A percentile compares a stretch with the other conserved stretches of the same genome.
These are phyloP conservation scores for Aspergillus oerlinghausenensis DNA, from an alignment of 2,329 filamentous ascomycete species.

Conservation along the genomic window DNA sequence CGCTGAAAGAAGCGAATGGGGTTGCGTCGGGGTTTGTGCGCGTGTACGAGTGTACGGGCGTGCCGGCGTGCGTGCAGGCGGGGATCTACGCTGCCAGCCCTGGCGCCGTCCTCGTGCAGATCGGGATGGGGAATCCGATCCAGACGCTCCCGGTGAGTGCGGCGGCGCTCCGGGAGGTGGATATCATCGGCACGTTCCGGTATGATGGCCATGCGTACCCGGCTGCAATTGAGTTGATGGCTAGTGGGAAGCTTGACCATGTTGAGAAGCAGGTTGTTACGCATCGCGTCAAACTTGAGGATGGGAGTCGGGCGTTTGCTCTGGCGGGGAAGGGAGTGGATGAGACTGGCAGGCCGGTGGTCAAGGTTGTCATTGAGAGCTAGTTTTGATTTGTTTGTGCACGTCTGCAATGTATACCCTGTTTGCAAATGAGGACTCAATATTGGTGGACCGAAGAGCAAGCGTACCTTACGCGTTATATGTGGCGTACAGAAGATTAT, in stretches of 20 bases:
- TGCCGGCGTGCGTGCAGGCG: slow-evolving; percentile 42
- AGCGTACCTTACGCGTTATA: neutral
- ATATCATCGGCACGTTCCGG: slow-evolving; percentile 54
- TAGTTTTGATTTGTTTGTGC: slow-evolving; percentile 6
- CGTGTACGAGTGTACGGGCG: slow-evolving; percentile 45
- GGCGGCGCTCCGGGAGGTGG: slow-evolving; percentile 53
- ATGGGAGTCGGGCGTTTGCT: slow-evolving; percentile 49
- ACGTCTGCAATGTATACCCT: neutral
- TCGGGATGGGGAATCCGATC: slow-evolving; percentile 54
- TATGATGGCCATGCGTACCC: slow-evolving; percentile 52
- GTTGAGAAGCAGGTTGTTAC: slow-evolving; percentile 51
- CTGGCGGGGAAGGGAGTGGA: slow-evolving; percentile 49
- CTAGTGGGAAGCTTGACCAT: slow-evolving; percentile 45
- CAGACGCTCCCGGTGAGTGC: slow-evolving; percentile 52
- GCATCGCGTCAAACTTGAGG: slow-evolving; percentile 46
- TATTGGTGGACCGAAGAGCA: neutral
- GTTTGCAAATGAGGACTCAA: neutral
- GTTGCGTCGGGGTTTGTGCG: slow-evolving; percentile 36
- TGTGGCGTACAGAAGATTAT: neutral
- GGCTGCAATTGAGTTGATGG: slow-evolving; percentile 50
- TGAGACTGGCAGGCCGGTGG: slow-evolving; percentile 48
- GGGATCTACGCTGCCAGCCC: slow-evolving; percentile 44
- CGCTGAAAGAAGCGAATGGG: slow-evolving; percentile 24
- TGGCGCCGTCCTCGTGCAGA: slow-evolving; percentile 51
- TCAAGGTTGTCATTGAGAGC: slow-evolving; percentile 49